A percentile compares a stretch with the other conserved stretches of the same genome.
Conservation (phyloP, 305 asterid species). For the Salvia sclarea region DNA sequence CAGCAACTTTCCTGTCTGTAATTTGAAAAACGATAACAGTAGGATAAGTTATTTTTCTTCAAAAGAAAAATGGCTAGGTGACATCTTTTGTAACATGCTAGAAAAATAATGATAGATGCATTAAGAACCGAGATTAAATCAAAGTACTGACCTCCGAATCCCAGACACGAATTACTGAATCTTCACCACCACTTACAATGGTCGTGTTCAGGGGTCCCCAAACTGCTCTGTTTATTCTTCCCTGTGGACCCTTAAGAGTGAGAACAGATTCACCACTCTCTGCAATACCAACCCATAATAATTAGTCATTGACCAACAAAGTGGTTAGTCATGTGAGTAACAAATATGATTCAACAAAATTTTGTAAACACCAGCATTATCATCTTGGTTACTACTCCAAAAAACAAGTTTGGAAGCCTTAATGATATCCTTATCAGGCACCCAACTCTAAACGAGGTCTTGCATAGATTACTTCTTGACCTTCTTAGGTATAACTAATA, state of each 20-base stretch:
- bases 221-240: slow-evolving; percentile 89
- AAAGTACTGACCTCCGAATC: slow-evolving; percentile 70
- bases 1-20: slow-evolving; percentile 72
- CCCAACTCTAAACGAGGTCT: neutral
- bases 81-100: neutral
- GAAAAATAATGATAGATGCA: neutral
- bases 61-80: neutral
- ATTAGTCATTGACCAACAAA: neutral
- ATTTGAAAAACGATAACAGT: slow-evolving; percentile 1
- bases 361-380: neutral
- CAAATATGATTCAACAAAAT: neutral
- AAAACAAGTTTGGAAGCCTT: neutral
- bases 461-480: neutral
- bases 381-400: neutral
- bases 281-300: slow-evolving; percentile 38
- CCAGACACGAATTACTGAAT: slow-evolving; percentile 77
- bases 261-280: slow-evolving; percentile 70
- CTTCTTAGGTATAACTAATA: neutral
- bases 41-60: neutral
- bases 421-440: neutral
- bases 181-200: slow-evolving; percentile 88
- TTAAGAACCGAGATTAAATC: neutral
- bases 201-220: slow-evolving; percentile 95
- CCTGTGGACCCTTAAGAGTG: slow-evolving; percentile 69
- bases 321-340: neutral